Conservation (phyloP, 495 filamentous ascomycete species). For the Trypethelium eluteriae region DNA sequence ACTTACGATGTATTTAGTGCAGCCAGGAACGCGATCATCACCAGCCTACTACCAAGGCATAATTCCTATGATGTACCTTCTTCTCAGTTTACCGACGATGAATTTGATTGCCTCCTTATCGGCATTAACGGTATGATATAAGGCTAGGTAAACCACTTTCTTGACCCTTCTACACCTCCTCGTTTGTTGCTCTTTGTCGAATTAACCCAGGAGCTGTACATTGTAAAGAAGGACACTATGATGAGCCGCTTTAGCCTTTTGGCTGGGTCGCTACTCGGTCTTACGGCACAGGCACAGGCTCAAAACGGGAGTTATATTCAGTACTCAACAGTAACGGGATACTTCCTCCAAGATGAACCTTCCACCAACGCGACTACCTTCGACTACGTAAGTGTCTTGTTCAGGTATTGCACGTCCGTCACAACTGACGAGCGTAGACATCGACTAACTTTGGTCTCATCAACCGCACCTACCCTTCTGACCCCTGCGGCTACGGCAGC, state of each 20-base stretch:
- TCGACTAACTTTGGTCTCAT: conserved; percentile 60
- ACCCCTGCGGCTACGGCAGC: conserved; percentile 27
- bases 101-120: background rate
- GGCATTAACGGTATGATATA: background rate
- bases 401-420: background rate
- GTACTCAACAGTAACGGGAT: conserved; percentile 59
- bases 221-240: background rate
- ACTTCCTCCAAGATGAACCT: conserved; percentile 62
- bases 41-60: background rate
- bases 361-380: conserved; percentile 55
- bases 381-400: conserved; percentile 49
- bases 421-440: conserved; percentile 37
- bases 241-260: background rate
- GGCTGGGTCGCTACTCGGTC: background rate
- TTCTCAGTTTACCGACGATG: background rate
- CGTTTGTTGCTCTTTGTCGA: background rate
- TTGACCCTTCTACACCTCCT: background rate
- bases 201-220: background rate
- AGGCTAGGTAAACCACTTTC: background rate
- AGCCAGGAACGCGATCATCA: background rate
- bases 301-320: conserved; percentile 36
- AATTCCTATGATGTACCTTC: background rate
- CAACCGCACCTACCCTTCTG: conserved; percentile 48
- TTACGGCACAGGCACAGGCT: background rate
- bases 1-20: background rate